Conservation (phyloP, 2,329 filamentous ascomycete species). For the Calonectria pseudoreteaudii region DNA sequence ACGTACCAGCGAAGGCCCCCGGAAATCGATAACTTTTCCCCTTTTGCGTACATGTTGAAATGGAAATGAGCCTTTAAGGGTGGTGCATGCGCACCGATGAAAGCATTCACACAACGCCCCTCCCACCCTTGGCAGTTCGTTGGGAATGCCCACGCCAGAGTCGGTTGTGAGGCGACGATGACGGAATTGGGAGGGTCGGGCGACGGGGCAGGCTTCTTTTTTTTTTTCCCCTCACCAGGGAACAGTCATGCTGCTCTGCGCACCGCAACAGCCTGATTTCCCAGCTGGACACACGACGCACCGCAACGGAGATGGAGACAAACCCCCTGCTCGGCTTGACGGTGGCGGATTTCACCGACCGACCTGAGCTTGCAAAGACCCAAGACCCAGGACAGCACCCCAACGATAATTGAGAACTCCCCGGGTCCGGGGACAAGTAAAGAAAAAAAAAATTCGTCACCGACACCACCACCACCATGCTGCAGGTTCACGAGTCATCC, state of each 20-base stretch:
- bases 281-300: neutral
- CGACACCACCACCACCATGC: constrained; percentile 9
- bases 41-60: neutral
- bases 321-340: constrained; percentile 11
- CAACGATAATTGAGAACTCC: constrained; percentile 8
- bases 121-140: constrained; percentile 8
- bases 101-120: constrained; percentile 6
- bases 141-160: constrained; percentile 18
- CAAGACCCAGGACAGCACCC: neutral
- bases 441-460: constrained; percentile 6
- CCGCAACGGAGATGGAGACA: constrained; percentile 16
- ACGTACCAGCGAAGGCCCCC: neutral
- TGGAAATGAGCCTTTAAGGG: neutral
- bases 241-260: neutral
- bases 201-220: neutral
- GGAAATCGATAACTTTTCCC: neutral
- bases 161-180: constrained; percentile 13
- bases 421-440: neutral
- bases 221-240: constrained; percentile 2
- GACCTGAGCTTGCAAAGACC: constrained; percentile 1
- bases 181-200: constrained; percentile 5
- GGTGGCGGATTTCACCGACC: constrained; percentile 22
- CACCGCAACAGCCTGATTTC: constrained; percentile 18
- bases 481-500: constrained; percentile 19
- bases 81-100: constrained; percentile 1